Conservation (phyloP, 805 yeast species). For the Metschnikowia orientalis region DNA sequence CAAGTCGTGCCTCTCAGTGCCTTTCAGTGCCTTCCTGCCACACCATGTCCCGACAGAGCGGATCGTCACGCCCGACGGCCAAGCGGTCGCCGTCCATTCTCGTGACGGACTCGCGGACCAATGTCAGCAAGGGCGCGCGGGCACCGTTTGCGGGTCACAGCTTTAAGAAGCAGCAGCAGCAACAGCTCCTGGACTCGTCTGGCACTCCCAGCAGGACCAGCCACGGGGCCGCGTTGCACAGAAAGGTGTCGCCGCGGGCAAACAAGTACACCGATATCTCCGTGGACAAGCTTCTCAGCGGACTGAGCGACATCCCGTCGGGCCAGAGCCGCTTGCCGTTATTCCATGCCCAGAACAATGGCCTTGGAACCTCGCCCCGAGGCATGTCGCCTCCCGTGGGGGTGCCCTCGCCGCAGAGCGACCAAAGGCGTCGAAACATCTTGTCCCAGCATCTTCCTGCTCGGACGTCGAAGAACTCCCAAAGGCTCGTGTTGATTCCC, state of each 20-base stretch:
- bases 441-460: slow-evolving; percentile 55
- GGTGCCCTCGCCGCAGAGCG: slow-evolving; percentile 10
- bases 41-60: slow-evolving; percentile 14
- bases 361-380: slow-evolving; percentile 15
- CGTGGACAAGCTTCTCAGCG: slow-evolving; percentile 71
- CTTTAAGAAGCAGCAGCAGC: slow-evolving; percentile 36
- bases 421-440: slow-evolving; percentile 27
- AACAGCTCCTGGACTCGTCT: slow-evolving; percentile 13
- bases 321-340: slow-evolving; percentile 53
- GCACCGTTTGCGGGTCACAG: slow-evolving; percentile 80
- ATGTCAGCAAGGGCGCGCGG: slow-evolving; percentile 44
- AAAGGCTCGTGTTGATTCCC: slow-evolving; percentile 83
- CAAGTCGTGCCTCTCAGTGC: no score
- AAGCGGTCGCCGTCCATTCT: slow-evolving; percentile 89
- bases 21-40: neutral
- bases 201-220: slow-evolving; percentile 8
- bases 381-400: slow-evolving; percentile 21
- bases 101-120: slow-evolving; percentile 81
- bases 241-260: slow-evolving; percentile 13
- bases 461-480: slow-evolving; percentile 81
- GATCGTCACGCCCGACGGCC: slow-evolving; percentile 51
- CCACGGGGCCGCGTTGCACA: slow-evolving; percentile 16
- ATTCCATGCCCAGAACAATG: slow-evolving; percentile 11
- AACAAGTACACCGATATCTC: slow-evolving; percentile 70
- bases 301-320: slow-evolving; percentile 84